These are phyloP conservation scores for Ophiostoma australiae DNA, from an alignment of 2,329 filamentous ascomycete species.

Conservation along the genomic window DNA sequence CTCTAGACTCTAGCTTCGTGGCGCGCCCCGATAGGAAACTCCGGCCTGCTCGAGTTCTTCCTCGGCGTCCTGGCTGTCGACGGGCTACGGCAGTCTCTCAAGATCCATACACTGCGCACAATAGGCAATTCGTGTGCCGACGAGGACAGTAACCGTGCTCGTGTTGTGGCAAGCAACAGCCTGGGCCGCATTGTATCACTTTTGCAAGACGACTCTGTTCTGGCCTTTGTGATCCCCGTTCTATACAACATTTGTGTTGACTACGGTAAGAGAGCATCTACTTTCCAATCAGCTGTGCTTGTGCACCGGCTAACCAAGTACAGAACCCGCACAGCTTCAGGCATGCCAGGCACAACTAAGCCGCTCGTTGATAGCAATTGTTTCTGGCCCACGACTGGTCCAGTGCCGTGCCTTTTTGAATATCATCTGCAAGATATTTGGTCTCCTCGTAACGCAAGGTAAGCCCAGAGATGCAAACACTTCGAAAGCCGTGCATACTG, in stretches of 20 bases:
- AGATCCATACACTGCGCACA: conserved; percentile 52
- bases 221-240: conserved; percentile 53
- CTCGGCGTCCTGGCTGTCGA: conserved; percentile 42
- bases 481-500: background rate
- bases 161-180: conserved; percentile 47
- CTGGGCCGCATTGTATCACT: conserved; percentile 46
- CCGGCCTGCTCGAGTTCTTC: conserved; percentile 55
- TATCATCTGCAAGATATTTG: conserved; percentile 54
- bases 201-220: conserved; percentile 44
- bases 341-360: conserved; percentile 51
- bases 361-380: conserved; percentile 44
- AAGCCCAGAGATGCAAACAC: background rate
- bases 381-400: conserved; percentile 43
- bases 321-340: conserved; percentile 48
- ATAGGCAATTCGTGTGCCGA: conserved; percentile 61
- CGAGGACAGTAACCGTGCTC: conserved; percentile 56
- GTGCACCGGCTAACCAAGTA: conserved; percentile 38
- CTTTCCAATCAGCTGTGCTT: background rate
- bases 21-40: conserved; percentile 53
- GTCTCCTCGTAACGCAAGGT: conserved; percentile 50
- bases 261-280: conserved; percentile 38
- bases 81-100: conserved; percentile 38
- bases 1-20: conserved; percentile 43
- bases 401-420: conserved; percentile 43
- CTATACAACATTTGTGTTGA: conserved; percentile 60